A percentile compares a stretch with the other conserved stretches of the same genome.
These are phyloP conservation scores for Aspergillus pseudonomiae DNA, from an alignment of 2,329 filamentous ascomycete genomes.

Conservation along the genomic window DNA sequence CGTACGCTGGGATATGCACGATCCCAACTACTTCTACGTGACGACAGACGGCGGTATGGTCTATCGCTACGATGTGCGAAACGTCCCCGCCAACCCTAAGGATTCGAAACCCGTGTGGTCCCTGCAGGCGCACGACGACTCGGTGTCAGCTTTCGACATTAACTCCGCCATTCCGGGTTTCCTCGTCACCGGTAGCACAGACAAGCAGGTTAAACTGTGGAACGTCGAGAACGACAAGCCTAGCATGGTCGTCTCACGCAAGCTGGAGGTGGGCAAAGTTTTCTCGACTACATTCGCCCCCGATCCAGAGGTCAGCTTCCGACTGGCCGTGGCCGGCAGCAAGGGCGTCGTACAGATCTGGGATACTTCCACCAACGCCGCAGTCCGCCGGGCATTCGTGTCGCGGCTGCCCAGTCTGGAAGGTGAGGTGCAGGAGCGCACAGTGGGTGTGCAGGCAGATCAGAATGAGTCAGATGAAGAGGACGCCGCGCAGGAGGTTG, in stretches of 20 bases:
- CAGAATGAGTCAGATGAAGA: conserved; percentile 69
- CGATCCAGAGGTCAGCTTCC: conserved; percentile 86
- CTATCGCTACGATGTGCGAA: conserved; percentile 87
- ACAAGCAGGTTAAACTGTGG: conserved; percentile 97
- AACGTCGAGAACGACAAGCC: conserved; percentile 81
- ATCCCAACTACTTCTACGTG: conserved; percentile 91
- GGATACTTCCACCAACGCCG: conserved; percentile 93
- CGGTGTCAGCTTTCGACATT: conserved; percentile 88
- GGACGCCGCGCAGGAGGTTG: conserved; percentile 57
- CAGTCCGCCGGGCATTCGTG: conserved; percentile 83
- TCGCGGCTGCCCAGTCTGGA: conserved; percentile 65
- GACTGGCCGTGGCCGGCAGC: conserved; percentile 90
- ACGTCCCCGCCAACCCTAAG: conserved; percentile 70
- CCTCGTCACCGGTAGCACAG: conserved; percentile 89
- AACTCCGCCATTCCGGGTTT: conserved; percentile 89
- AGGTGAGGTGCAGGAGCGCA: conserved; percentile 70
- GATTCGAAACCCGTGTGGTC: conserved; percentile 88
- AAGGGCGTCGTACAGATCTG: conserved; percentile 91
- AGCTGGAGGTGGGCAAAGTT: conserved; percentile 91
- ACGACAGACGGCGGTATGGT: conserved; percentile 90
- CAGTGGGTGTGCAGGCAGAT: conserved; percentile 71
- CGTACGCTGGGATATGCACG: conserved; percentile 89
- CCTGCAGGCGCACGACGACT: conserved; percentile 91
- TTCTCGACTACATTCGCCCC: conserved; percentile 91
- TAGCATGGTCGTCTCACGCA: conserved; percentile 86